A percentile compares a stretch with the other conserved stretches of the same genome.
These are phyloP conservation scores for Dentipellis sp. DNA, from an alignment of 768 basidiomycete genomes.

Conservation along the genomic window DNA sequence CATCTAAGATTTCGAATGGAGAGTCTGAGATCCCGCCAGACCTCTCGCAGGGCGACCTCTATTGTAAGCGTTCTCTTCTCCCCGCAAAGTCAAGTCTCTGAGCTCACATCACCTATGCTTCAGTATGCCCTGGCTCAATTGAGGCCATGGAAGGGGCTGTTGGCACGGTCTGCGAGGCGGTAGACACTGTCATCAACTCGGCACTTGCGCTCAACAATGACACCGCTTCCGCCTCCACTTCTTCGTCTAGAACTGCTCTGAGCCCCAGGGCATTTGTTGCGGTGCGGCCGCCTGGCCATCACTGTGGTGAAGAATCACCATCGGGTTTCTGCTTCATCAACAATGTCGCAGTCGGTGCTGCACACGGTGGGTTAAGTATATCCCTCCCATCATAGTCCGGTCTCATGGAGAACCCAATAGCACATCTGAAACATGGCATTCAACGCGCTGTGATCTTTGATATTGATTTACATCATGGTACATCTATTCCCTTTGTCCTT, in stretches of 20 bases:
- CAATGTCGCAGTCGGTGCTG: conserved; percentile 84
- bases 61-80: conserved; percentile 42
- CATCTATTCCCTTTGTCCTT: conserved; percentile 5
- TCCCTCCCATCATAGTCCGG: not conserved
- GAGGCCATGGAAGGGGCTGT: conserved; percentile 75
- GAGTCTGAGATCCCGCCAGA: conserved; percentile 70
- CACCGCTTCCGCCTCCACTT: not conserved
- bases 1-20: conserved; percentile 48
- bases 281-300: conserved; percentile 88
- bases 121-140: conserved; percentile 74
- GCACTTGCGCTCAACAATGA: not conserved
- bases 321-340: conserved; percentile 95
- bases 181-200: conserved; percentile 49
- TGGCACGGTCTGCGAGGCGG: conserved; percentile 81
- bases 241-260: too few relatives aligned
- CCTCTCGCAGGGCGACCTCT: conserved; percentile 72
- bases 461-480: conserved; percentile 88
- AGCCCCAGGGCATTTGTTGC: conserved; percentile 60
- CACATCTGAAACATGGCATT: conserved; percentile 71
- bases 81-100: not conserved
- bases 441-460: conserved; percentile 82
- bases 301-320: conserved; percentile 85
- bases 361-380: conserved; percentile 55
- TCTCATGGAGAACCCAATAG: conserved; percentile 27
- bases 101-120: not conserved